Evolutionary conservation across 805 yeast species (phyloP), one percentile per base, ranked within the genome.

Genomic region (Debaryomyces hansenii): DNA sequence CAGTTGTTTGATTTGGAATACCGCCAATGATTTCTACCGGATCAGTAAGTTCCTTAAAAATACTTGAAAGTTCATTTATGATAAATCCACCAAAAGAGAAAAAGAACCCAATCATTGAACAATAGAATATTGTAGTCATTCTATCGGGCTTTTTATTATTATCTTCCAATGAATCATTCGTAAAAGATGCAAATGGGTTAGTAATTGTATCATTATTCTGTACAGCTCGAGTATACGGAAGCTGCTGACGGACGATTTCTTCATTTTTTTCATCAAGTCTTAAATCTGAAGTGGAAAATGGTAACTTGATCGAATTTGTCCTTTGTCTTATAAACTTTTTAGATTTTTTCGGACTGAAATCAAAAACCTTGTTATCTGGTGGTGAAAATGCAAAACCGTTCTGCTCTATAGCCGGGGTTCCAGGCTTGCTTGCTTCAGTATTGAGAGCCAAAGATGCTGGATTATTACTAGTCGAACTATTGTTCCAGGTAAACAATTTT

Each of bases 11-110:
- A 31, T n/a, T n/a, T 31, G 34, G 16, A 31, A 31, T 31, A 48
- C 20, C 35, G n/a, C 32, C 37, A 24, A 32, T 27, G 16, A 32
- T 40, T n/a, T 46, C 49, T 3, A 31, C 42, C 5, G 34, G 29
- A 11, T 51, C 57, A 12, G 35, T 20, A n/a, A 37, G 14, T 15
- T 20, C 48, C 20, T 35, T 20, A 41, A 52, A 46, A 50, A 42
- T 14, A 61, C 43, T 48, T 46, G 56, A 28, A 1, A 78, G 79
- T 57, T 90, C 96, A 44, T 82, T 74, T 18, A 75, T 69, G 20
- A 85, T 51, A 72, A 92, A 88, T 60, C 91, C 82, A 1, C 87
- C 85, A n/a, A 84, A 70, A 1, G 96, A 85, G 39, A 87, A 76
- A 0, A 75, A 47, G 46, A 85, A 80, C 1, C 96, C 97, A 42